These are phyloP conservation scores for Casuarina equisetifolia DNA, from an alignment of 306 rosid species.

Conservation along the genomic window DNA sequence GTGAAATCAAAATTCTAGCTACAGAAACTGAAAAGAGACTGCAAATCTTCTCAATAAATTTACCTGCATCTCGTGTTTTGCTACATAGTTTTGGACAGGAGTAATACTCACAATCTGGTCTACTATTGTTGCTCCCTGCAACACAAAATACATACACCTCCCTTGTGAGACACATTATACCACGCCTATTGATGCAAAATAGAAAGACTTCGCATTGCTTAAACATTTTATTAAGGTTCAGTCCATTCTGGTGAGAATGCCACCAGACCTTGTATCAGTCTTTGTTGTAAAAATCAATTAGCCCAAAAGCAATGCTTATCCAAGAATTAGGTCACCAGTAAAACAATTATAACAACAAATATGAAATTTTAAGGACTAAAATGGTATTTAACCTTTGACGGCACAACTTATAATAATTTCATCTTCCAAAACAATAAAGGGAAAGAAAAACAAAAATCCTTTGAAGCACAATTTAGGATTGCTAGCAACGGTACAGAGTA, in stretches of 20 bases:
- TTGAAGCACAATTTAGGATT: not conserved
- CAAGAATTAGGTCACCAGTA: not conserved
- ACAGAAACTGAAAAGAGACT: constrained; percentile 4
- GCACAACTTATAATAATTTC: not conserved
- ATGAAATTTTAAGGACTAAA: not conserved
- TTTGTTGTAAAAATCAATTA: not conserved
- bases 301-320: not conserved
- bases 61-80: constrained; percentile 54
- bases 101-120: constrained; percentile 78
- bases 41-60: constrained; percentile 9
- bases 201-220: not conserved
- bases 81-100: constrained; percentile 68
- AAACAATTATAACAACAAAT: not conserved
- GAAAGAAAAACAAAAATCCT: not conserved
- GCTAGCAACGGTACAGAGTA: not conserved
- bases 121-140: constrained; percentile 93
- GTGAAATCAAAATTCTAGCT: constrained; percentile 23
- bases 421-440: not conserved
- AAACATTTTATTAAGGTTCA: not conserved
- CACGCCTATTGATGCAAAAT: not conserved
- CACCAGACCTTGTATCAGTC: not conserved
- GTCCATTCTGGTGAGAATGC: not conserved
- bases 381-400: not conserved
- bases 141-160: constrained; percentile 27
- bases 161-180: constrained; percentile 11